Evolutionary conservation across 2,329 filamentous ascomycete genomes (phyloP).

Genomic region (Emydomyces testavorans): DNA sequence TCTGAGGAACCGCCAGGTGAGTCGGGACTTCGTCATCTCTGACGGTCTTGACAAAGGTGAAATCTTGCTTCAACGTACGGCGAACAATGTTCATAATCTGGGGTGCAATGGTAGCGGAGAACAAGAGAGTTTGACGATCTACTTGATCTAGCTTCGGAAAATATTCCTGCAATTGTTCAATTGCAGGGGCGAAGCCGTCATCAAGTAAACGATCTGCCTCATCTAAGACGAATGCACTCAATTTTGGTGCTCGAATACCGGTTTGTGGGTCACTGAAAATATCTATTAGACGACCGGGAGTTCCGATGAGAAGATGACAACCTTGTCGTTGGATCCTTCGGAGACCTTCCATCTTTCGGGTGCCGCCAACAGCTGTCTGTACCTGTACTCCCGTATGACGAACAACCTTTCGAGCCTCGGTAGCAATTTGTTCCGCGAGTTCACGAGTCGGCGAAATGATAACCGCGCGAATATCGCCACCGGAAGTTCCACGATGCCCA

Average conservation of each 20-base stretch:
- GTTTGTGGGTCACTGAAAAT: conserved; percentile 55
- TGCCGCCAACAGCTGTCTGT: conserved; percentile 81
- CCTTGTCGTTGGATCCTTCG: conserved; percentile 57
- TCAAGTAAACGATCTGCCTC: conserved; percentile 59
- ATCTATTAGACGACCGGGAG: conserved; percentile 78
- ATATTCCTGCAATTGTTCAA: conserved; percentile 47
- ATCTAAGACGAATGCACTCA: conserved; percentile 51
- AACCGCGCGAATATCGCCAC: conserved; percentile 47
- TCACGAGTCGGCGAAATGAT: conserved; percentile 54
- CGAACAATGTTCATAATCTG: conserved; percentile 72
- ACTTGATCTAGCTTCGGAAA: conserved; percentile 54
- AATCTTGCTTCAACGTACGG: conserved; percentile 65
- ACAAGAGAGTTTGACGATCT: conserved; percentile 81
- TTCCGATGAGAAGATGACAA: conserved; percentile 82
- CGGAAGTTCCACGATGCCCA: conserved; percentile 13
- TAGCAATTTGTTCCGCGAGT: conserved; percentile 53
- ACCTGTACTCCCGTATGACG: conserved; percentile 55
- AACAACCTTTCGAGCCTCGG: conserved; percentile 60
- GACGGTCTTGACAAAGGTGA: conserved; percentile 87
- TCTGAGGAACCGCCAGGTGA: conserved; percentile 73
- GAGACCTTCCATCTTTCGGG: conserved; percentile 60
- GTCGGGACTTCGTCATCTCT: conserved; percentile 69
- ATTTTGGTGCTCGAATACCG: conserved; percentile 52
- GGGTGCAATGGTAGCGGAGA: conserved; percentile 82
- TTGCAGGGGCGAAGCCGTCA: conserved; percentile 55